These are phyloP conservation scores for Rhexocercosporidium sp. DNA, from an alignment of 2,329 filamentous ascomycete species.

Conservation along the genomic window DNA sequence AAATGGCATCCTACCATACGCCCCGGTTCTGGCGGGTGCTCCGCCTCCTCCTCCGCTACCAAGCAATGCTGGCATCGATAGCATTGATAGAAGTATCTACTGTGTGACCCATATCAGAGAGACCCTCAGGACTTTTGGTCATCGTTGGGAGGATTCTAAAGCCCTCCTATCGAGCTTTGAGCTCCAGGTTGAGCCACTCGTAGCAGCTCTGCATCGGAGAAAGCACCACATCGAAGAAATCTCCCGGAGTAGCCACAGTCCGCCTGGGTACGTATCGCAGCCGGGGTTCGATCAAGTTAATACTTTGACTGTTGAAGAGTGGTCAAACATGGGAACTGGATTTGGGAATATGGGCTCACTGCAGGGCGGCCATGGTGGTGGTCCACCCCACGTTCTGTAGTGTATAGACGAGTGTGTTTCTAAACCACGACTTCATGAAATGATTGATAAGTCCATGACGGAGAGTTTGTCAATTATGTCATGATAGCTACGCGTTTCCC, in stretches of 20 bases:
- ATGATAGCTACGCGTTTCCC: not conserved
- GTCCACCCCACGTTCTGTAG: conserved; percentile 24
- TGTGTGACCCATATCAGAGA: conserved; percentile 60
- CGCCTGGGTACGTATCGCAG: conserved; percentile 29
- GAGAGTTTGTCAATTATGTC: too few relatives aligned
- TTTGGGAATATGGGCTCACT: conserved; percentile 26
- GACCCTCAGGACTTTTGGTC: conserved; percentile 60
- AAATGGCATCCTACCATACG: conserved; percentile 43
- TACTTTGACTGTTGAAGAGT: conserved; percentile 29
- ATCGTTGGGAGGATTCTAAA: conserved; percentile 63
- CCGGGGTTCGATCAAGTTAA: conserved; percentile 33
- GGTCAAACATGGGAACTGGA: conserved; percentile 27
- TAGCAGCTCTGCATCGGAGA: conserved; percentile 49
- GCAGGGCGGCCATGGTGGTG: conserved; percentile 22
- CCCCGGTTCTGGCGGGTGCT: conserved; percentile 39
- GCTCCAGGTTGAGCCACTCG: conserved; percentile 35
- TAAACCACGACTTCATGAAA: not conserved
- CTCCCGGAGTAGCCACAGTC: conserved; percentile 31
- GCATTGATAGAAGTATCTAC: conserved; percentile 59
- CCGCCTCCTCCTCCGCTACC: conserved; percentile 60
- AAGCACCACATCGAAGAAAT: conserved; percentile 41
- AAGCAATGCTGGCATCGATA: conserved; percentile 50
- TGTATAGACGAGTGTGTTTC: not conserved
- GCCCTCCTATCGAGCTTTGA: conserved; percentile 61
- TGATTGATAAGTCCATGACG: not conserved